Conservation (phyloP, 257 asterid species). For the Solanum corneliomulleri region DNA sequence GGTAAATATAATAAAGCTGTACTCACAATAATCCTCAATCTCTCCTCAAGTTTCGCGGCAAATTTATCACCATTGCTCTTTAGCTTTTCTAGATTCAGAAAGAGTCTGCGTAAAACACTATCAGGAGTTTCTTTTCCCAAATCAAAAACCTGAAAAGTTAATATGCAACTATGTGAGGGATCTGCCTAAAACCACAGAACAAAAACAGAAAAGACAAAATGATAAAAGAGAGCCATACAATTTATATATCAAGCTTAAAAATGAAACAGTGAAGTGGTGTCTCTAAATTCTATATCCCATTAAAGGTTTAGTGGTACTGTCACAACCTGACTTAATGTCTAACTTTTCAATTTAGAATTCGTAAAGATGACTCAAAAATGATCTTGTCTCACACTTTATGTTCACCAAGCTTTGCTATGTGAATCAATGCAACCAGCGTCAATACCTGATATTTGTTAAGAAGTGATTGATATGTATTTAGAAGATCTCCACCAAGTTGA, state of each 20-base stretch:
- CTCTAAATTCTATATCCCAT: not conserved
- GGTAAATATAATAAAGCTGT: not conserved
- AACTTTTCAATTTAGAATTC: not conserved
- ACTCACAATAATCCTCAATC: conserved; percentile 72
- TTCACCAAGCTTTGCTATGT: not conserved
- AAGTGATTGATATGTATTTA: conserved; percentile 48
- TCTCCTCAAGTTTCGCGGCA: conserved; percentile 44
- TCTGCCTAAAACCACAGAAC: not conserved
- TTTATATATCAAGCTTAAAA: not conserved
- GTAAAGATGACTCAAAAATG: not conserved
- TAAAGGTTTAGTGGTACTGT: not conserved
- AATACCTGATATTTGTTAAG: conserved; percentile 67
- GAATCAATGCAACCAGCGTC: not conserved
- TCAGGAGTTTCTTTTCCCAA: conserved; percentile 84
- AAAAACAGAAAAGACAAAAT: not conserved
- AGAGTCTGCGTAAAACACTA: conserved; percentile 40
- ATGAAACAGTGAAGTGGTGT: not conserved
- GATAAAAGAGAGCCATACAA: not conserved
- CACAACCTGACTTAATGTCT: not conserved
- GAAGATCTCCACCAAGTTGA: conserved; percentile 90
- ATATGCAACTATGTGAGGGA: not conserved
- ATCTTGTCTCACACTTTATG: not conserved
- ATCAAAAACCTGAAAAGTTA: conserved; percentile 62
- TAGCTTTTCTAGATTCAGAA: conserved; percentile 50
- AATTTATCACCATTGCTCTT: conserved; percentile 50